A percentile compares a stretch with the other conserved stretches of the same genome.
phyloP scores from a whole-genome alignment of 73 alveolate genomes.

The Breviolum minutum region DNA sequence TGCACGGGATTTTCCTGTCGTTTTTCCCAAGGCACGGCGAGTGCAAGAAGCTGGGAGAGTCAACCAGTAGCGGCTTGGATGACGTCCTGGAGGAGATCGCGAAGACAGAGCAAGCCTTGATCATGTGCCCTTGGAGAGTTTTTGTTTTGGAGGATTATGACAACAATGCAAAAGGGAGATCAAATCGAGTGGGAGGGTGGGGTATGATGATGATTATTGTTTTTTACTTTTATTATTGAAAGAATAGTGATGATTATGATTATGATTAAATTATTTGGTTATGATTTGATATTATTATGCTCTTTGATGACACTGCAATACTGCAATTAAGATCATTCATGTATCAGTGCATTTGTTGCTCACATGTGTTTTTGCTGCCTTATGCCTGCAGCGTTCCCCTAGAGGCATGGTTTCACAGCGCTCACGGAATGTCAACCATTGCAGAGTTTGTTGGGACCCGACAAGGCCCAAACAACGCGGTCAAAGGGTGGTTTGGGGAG shows the following conservation, averaged over 20 bases:
- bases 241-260: too few relatives aligned
- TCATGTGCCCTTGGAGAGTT: slow-evolving; percentile 14
- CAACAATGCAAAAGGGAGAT: neutral
- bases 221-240: too few relatives aligned
- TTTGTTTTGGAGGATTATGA: neutral
- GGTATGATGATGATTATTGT: neutral
- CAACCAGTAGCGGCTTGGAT: slow-evolving; percentile 79
- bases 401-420: slow-evolving; percentile 74
- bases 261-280: too few relatives aligned
- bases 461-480: slow-evolving; percentile 7
- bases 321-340: too few relatives aligned
- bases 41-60: slow-evolving; percentile 94
- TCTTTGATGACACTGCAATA: too few relatives aligned
- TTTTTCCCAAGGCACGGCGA: slow-evolving; percentile 60
- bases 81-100: slow-evolving; percentile 93
- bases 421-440: slow-evolving; percentile 91
- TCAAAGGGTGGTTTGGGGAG: neutral
- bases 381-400: too few relatives aligned
- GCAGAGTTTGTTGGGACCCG: slow-evolving; percentile 82
- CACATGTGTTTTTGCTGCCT: too few relatives aligned
- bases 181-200: neutral
- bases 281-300: too few relatives aligned
- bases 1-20: too few relatives aligned
- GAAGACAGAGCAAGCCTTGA: slow-evolving; percentile 77
- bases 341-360: too few relatives aligned